A percentile compares a stretch with the other conserved stretches of the same genome.
These are phyloP conservation scores for Mucor piriformis DNA, from an alignment of 371 early-diverging fungal species.

Conservation along the genomic window DNA sequence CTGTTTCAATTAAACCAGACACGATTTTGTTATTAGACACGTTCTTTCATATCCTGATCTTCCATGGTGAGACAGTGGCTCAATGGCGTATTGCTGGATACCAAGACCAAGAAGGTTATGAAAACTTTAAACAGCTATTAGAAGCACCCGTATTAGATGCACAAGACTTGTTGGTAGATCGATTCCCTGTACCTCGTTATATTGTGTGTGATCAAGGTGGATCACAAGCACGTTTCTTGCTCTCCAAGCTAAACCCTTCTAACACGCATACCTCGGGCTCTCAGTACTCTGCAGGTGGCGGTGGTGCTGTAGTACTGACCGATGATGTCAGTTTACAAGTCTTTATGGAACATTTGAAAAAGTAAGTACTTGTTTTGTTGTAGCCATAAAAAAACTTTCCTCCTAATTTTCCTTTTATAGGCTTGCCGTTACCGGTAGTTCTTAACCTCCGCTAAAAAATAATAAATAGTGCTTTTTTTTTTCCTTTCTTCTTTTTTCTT, in stretches of 20 bases:
- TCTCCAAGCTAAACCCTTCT: slow-evolving; percentile 99
- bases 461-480: slow-evolving; percentile 7
- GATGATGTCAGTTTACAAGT: slow-evolving; percentile 98
- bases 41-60: slow-evolving; percentile 63
- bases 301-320: slow-evolving; percentile 81
- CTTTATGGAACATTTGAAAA: slow-evolving; percentile 96
- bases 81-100: slow-evolving; percentile 72
- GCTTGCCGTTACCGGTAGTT: slow-evolving; percentile 51
- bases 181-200: slow-evolving; percentile 99
- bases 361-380: slow-evolving; percentile 48
- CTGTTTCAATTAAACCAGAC: slow-evolving; percentile 96
- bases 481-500: neutral
- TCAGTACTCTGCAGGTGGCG: slow-evolving; percentile 41
- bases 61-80: slow-evolving; percentile 56
- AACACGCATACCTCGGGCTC: slow-evolving; percentile 85
- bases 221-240: slow-evolving; percentile 99
- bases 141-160: slow-evolving; percentile 92
- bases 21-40: slow-evolving; percentile 97
- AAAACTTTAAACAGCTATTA: slow-evolving; percentile 90
- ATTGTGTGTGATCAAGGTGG: slow-evolving; percentile 97
- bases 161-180: slow-evolving; percentile 86
- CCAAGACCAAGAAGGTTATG: slow-evolving; percentile 54
- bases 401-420: slow-evolving; percentile 20
- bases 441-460: slow-evolving; percentile 18
- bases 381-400: neutral